These are phyloP conservation scores for Colletotrichum sp. DNA, from an alignment of 2,329 filamentous ascomycete genomes.

Conservation along the genomic window DNA sequence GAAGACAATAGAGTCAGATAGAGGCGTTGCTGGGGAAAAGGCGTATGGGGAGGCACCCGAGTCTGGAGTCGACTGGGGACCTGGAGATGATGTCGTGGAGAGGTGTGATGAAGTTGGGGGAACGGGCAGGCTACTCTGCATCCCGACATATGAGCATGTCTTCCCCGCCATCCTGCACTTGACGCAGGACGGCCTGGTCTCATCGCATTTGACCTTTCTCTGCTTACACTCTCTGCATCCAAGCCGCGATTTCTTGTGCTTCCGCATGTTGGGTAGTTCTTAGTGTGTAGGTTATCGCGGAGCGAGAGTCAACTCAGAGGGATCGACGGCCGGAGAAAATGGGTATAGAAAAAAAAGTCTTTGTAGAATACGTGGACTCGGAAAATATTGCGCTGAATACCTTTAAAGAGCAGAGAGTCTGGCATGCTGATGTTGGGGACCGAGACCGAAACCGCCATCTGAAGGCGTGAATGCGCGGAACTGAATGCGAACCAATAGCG, in stretches of 20 bases:
- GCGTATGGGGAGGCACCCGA: background rate
- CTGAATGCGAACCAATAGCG: background rate
- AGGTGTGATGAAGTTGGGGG: background rate
- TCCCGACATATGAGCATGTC: conserved; percentile 34
- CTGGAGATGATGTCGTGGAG: conserved; percentile 36
- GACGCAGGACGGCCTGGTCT: conserved; percentile 41
- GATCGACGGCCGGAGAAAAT: background rate
- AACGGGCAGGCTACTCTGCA: background rate
- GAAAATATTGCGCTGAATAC: background rate
- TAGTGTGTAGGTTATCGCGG: background rate
- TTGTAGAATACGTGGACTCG: background rate
- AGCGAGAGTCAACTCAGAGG: too few species aligned
- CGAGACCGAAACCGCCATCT: background rate
- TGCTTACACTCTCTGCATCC: conserved; percentile 45
- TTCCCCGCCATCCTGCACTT: conserved; percentile 43
- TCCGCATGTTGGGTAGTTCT: background rate
- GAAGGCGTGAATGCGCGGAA: background rate
- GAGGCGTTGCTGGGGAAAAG: background rate
- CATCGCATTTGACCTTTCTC: conserved; percentile 48
- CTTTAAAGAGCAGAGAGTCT: background rate
- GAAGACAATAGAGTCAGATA: background rate
- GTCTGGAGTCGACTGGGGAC: conserved; percentile 29
- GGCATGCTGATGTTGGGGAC: rapidly evolving
- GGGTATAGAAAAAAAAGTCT: background rate
- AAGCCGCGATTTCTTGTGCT: conserved; percentile 43